phyloP scores from a whole-genome alignment of 805 yeast genomes.

The Metschnikowia drakensbergensis region DNA sequence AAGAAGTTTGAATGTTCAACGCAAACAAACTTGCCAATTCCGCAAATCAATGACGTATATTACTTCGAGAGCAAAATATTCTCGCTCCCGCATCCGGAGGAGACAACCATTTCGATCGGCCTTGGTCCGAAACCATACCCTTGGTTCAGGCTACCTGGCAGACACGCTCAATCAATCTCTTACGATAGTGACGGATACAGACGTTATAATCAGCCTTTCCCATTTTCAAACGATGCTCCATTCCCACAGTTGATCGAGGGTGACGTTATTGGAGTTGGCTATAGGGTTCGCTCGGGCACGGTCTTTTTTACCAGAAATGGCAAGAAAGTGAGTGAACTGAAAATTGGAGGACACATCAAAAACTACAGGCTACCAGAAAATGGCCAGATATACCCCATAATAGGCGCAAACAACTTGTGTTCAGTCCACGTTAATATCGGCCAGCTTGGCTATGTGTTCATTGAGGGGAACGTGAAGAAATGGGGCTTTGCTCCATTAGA shows the following conservation, averaged over 20 bases:
- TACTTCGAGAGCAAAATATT: conserved; percentile 86
- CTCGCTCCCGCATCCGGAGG: conserved; percentile 56
- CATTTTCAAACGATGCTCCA: conserved; percentile 40
- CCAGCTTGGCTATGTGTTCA: conserved; percentile 81
- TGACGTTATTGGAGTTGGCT: conserved; percentile 92
- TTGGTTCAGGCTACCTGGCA: conserved; percentile 87
- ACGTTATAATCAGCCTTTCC: conserved; percentile 75
- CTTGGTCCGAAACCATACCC: conserved; percentile 88
- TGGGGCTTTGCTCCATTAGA: conserved; percentile 94
- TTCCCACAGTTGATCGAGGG: conserved; percentile 69
- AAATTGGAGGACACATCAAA: conserved; percentile 73
- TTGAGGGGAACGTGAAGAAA: conserved; percentile 89
- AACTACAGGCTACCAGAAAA: conserved; percentile 53
- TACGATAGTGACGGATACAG: conserved; percentile 84
- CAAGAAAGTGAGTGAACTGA: conserved; percentile 76
- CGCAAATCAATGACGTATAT: conserved; percentile 76
- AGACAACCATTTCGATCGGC: conserved; percentile 67
- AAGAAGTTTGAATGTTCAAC: conserved; percentile 61
- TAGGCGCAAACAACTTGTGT: conserved; percentile 82
- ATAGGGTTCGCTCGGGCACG: conserved; percentile 76
- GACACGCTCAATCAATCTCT: conserved; percentile 78
- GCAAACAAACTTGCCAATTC: conserved; percentile 82
- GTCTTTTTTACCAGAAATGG: conserved; percentile 94
- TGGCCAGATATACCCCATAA: conserved; percentile 71
- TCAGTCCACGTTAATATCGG: conserved; percentile 87